Evolutionary conservation across 2,329 filamentous ascomycete species (phyloP).

Genomic region (Penicillium brasilianum): DNA sequence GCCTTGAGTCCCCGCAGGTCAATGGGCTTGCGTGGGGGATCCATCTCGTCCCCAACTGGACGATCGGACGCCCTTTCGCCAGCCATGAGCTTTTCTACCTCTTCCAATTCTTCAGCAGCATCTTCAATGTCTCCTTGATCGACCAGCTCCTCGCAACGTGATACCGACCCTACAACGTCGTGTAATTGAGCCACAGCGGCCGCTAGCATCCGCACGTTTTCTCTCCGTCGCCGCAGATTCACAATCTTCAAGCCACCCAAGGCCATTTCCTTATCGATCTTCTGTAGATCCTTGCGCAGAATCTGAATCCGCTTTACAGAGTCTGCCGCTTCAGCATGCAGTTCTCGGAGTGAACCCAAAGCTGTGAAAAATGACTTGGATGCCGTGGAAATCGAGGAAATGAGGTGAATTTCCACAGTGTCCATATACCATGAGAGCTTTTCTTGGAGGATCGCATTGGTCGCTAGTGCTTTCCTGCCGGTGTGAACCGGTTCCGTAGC

Average conservation of each 20-base stretch:
- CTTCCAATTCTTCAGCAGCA: constrained; percentile 77
- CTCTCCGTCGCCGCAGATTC: constrained; percentile 76
- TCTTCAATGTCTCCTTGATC: constrained; percentile 82
- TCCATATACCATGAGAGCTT: constrained; percentile 99
- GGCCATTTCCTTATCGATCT: constrained; percentile 85
- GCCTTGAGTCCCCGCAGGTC: constrained; percentile 80
- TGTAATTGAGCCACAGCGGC: constrained; percentile 83
- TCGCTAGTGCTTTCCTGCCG: constrained; percentile 82
- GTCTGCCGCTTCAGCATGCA: constrained; percentile 89
- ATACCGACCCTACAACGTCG: constrained; percentile 75
- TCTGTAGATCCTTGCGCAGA: constrained; percentile 76
- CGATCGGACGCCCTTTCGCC: constrained; percentile 63
- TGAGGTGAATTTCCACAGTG: constrained; percentile 95
- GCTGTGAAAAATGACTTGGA: constrained; percentile 97
- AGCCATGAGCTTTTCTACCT: constrained; percentile 77
- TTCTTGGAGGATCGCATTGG: constrained; percentile 95
- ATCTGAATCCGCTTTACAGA: constrained; percentile 86
- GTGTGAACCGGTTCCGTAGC: constrained; percentile 60
- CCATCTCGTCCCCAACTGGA: constrained; percentile 34
- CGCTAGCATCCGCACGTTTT: constrained; percentile 82
- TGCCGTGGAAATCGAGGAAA: constrained; percentile 92
- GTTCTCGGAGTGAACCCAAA: constrained; percentile 83
- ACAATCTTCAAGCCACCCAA: constrained; percentile 83
- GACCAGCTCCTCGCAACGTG: constrained; percentile 77
- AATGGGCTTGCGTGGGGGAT: constrained; percentile 52